Base-by-base conservation (phyloP, 768 basidiomycete genomes). In the Xerocomus spinulosus region DNA sequence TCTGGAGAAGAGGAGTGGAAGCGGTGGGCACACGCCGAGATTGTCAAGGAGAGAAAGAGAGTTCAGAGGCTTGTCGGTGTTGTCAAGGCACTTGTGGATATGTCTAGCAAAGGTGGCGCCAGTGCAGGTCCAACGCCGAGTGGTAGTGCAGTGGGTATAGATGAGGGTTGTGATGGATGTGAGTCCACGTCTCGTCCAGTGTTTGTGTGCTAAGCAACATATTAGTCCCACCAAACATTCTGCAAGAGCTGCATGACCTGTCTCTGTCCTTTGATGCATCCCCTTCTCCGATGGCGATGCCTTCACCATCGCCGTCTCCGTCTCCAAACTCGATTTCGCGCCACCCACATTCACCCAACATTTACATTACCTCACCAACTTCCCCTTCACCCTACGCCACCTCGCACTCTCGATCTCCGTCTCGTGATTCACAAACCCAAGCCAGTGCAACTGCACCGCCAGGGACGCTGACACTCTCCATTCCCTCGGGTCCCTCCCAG, bases 321-420 rank as follows among this genome's bases (percentile, higher is more conserved):
- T 63, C 63, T 2, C 65, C 63, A 0, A 49, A 60, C 39, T 25
- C 42, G 26, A 41, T 50, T 9, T 38, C 50, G 4, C 49, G 49
- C 4, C 53, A 46, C 7, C 63, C 40, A 10, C 48, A 67, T 34
- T 79, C 73, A 44, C 85, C 86, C 9, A 83, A 86, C 54, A 87
- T 89, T 55, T 85, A 76, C 60, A 73, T 90, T 55, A 89, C 84
- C 3, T 82, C 83, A 0, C 84, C 87, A 3, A 67, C 69, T 0
- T 73, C 76, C 3, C 61, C 77, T 18, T 69, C 69, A 5, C 62
- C 66, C 1, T 50, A 55, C 34, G 10, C 44, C 4, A 21, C 35
- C 24, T 36, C 63, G 13, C 58, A 65, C 43, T 44, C 60, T 17
- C 55, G 61, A 20, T 50, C 56, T 0, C 44, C 50, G 2, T 51